Percentiles rank a stretch among this genome's conserved stretches.
Conservation (phyloP, 148 eudicot genomes). For the Oxyria digyna region DNA sequence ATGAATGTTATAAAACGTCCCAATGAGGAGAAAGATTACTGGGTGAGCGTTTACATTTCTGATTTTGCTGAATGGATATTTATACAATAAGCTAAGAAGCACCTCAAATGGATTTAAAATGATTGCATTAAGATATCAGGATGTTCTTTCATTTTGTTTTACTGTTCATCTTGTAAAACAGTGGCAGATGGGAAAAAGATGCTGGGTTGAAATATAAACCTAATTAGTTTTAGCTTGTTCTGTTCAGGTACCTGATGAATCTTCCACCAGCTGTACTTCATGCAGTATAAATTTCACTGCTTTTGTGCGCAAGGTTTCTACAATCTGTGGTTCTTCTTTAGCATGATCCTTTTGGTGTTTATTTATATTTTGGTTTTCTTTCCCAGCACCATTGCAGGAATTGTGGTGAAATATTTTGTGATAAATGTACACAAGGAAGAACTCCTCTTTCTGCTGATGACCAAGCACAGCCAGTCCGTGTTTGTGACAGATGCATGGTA, state of each 20-base stretch:
- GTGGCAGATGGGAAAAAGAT: background rate
- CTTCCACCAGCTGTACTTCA: slow-evolving; percentile 57
- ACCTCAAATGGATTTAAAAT: background rate
- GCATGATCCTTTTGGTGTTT: background rate
- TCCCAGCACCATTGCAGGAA: slow-evolving; percentile 99
- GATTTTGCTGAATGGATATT: background rate
- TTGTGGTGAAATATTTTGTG: slow-evolving; percentile 93
- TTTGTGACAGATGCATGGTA: slow-evolving; percentile 97
- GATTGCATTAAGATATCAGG: background rate
- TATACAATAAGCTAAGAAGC: background rate
- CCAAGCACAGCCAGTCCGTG: slow-evolving; percentile 66
- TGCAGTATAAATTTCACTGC: slow-evolving; percentile 66
- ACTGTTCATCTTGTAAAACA: too few species aligned
- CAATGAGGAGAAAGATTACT: slow-evolving; percentile 91
- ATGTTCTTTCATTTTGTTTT: too few species aligned
- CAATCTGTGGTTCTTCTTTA: background rate
- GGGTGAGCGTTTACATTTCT: slow-evolving; percentile 32
- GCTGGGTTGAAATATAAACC: too few species aligned
- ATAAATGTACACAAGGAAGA: slow-evolving; percentile 95
- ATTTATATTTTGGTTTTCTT: background rate
- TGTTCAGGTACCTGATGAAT: slow-evolving; percentile 92
- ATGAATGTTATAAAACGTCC: slow-evolving; percentile 56
- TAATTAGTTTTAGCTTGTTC: background rate
- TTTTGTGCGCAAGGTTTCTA: slow-evolving; percentile 63
- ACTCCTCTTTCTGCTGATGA: slow-evolving; percentile 68